Conservation (phyloP, 495 filamentous ascomycete genomes). For the Talaromyces liani region DNA sequence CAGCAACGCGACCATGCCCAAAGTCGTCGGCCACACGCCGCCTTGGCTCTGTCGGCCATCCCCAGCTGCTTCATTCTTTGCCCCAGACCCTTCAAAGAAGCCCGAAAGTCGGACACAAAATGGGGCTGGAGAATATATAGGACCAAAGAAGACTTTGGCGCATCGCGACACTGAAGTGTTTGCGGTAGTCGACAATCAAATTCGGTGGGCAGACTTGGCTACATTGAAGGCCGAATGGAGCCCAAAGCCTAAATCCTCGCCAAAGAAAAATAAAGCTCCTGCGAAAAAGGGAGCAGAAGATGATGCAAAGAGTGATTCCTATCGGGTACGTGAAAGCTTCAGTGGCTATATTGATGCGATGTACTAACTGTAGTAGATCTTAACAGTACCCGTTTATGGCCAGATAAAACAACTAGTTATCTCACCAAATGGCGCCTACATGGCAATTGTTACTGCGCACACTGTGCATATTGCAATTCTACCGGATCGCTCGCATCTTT, state of each 20-base stretch:
- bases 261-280: background rate
- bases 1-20: constrained; percentile 54
- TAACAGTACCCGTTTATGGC: constrained; percentile 64
- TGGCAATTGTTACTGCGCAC: constrained; percentile 76
- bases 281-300: constrained; percentile 21
- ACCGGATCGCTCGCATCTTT: constrained; percentile 67
- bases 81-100: constrained; percentile 25
- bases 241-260: constrained; percentile 27
- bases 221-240: constrained; percentile 68
- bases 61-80: constrained; percentile 67
- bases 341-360: constrained; percentile 7
- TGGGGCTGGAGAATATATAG: constrained; percentile 30
- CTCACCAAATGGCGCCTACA: constrained; percentile 68
- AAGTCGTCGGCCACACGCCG: constrained; percentile 72
- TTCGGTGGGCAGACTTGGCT: constrained; percentile 76
- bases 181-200: constrained; percentile 73
- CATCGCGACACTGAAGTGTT: constrained; percentile 73
- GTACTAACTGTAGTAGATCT: constrained; percentile 39
- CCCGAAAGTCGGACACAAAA: constrained; percentile 25
- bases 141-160: constrained; percentile 63
- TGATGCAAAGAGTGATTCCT: constrained; percentile 41
- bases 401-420: constrained; percentile 75
- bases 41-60: constrained; percentile 72
- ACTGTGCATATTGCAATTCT: constrained; percentile 76
- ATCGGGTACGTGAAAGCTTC: background rate